These are phyloP conservation scores for Suillus spraguei DNA, from an alignment of 768 basidiomycete species.

Conservation along the genomic window DNA sequence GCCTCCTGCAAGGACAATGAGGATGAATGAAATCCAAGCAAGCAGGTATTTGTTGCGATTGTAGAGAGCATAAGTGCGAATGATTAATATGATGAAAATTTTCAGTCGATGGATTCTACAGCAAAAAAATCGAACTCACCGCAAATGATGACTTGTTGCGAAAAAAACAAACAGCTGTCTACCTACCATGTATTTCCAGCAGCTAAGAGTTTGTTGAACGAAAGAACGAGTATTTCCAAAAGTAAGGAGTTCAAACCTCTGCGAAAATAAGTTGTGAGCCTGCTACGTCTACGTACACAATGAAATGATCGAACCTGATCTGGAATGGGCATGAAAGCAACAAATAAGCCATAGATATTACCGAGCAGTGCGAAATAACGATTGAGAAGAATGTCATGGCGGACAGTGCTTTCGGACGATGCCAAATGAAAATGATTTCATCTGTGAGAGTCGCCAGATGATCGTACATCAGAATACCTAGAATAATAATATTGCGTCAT, in stretches of 20 bases:
- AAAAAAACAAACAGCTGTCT: conserved; percentile 45
- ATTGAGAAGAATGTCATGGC: conserved; percentile 50
- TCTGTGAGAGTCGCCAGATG: conserved; percentile 29
- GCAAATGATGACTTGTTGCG: conserved; percentile 49
- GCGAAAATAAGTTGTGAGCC: conserved; percentile 2
- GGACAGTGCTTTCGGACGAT: conserved; percentile 38
- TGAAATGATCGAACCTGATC: neutral
- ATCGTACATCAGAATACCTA: conserved; percentile 35
- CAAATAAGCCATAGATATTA: conserved; percentile 32
- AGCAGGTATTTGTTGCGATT: conserved; percentile 41
- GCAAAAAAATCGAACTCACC: conserved; percentile 33
- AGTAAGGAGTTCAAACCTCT: conserved; percentile 10
- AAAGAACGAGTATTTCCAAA: neutral
- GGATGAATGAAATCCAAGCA: conserved; percentile 37
- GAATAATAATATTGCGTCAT: neutral
- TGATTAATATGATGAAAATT: conserved; percentile 42
- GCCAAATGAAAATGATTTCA: conserved; percentile 50
- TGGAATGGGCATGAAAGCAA: conserved; percentile 29
- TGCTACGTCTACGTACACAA: neutral
- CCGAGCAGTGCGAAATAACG: conserved; percentile 51
- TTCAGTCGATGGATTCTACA: neutral
- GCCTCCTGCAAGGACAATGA: conserved; percentile 31
- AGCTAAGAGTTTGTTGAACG: conserved; percentile 33
- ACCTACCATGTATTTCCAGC: conserved; percentile 38
- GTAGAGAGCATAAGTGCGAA: conserved; percentile 58